Conservation (phyloP, 306 rosid species). For the Citrullus colocynthis region DNA sequence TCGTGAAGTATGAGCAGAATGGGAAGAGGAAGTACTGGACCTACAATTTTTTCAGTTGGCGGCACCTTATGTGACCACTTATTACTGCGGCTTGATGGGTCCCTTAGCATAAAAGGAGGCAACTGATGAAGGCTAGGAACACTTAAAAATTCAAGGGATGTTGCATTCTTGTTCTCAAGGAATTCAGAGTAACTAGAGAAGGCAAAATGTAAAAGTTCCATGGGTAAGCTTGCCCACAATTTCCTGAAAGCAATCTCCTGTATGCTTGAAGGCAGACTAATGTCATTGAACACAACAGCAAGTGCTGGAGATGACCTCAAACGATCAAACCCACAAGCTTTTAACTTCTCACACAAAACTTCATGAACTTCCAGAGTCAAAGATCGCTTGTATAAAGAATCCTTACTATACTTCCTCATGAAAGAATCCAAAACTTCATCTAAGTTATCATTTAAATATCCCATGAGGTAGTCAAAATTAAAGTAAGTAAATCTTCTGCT, state of each 20-base stretch:
- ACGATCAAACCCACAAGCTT: conserved; percentile 33
- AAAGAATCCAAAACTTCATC: conserved; percentile 16
- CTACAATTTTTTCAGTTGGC: conserved; percentile 31
- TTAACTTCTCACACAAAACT: conserved; percentile 45
- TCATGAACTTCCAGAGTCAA: conserved; percentile 29
- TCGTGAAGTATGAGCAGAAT: conserved; percentile 39
- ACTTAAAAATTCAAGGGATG: conserved; percentile 34
- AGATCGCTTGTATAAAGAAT: conserved; percentile 9
- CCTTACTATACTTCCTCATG: conserved; percentile 9
- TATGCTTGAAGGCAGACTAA: conserved; percentile 35
- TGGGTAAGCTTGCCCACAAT: conserved; percentile 54
- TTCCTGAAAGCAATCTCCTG: conserved; percentile 17
- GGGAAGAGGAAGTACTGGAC: conserved; percentile 69
- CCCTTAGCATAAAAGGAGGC: conserved; percentile 60
- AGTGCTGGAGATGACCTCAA: conserved; percentile 37
- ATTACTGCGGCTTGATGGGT: conserved; percentile 29
- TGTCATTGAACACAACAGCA: conserved; percentile 32
- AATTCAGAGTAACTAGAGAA: conserved; percentile 34
- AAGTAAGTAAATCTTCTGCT: conserved; percentile 21
- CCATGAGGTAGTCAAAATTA: conserved; percentile 31
- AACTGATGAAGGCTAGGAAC: conserved; percentile 43
- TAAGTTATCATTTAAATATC: conserved; percentile 39
- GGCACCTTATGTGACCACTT: conserved; percentile 27
- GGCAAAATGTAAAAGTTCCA: conserved; percentile 39
- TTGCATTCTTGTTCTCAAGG: conserved; percentile 16